Percentiles rank a stretch among this genome's conserved stretches.
Evolutionary conservation across 106 monocot species (phyloP).

Genomic region (Acorus gramineus): DNA sequence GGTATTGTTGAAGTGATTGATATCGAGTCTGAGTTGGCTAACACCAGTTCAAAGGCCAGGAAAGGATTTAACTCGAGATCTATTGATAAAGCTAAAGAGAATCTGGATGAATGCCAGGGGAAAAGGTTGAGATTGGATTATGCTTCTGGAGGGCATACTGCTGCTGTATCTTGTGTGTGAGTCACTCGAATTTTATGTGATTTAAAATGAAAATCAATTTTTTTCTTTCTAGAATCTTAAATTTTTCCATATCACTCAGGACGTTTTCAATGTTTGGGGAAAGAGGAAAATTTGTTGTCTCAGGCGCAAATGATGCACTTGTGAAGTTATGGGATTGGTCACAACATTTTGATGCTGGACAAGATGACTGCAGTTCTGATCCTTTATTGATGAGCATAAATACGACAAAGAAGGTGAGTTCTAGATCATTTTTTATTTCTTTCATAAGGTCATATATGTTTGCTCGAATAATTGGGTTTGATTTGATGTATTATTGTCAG

Average conservation of each 20-base stretch:
- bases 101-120: neutral
- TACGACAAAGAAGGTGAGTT: constrained; percentile 17
- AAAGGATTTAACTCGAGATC: neutral
- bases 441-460: too few relatives aligned
- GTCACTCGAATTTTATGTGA: neutral
- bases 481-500: too few relatives aligned
- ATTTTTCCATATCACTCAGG: constrained; percentile 14
- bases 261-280: constrained; percentile 70
- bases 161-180: too few relatives aligned
- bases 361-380: constrained; percentile 9
- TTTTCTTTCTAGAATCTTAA: neutral
- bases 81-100: constrained; percentile 10
- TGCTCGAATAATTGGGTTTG: too few relatives aligned
- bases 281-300: constrained; percentile 61
- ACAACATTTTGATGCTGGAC: constrained; percentile 17
- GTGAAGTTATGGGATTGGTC: constrained; percentile 78
- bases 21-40: too few relatives aligned
- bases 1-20: constrained; percentile 39
- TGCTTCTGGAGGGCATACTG: too few relatives aligned
- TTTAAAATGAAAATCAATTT: neutral
- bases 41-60: too few relatives aligned
- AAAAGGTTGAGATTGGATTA: too few relatives aligned
- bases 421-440: neutral
- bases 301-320: constrained; percentile 66
- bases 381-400: constrained; percentile 10